Evolutionary conservation across 2,329 filamentous ascomycete genomes (phyloP).

Genomic region (Cryphonectria nitschkei): DNA sequence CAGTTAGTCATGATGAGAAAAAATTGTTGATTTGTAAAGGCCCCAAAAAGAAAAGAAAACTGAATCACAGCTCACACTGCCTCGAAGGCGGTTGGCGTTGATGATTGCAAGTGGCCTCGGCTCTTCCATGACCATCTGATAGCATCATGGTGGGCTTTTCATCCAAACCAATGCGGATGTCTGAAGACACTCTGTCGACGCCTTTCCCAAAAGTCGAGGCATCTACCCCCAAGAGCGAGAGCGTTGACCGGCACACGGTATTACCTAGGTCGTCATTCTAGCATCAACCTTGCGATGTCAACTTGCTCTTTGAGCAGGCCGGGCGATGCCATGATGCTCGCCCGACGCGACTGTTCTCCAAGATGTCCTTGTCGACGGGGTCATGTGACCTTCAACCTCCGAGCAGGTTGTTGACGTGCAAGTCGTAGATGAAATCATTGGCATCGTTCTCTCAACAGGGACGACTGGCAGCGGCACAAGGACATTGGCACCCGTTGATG

Average conservation of each 20-base stretch:
- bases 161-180: background rate
- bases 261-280: background rate
- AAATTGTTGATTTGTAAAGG: background rate
- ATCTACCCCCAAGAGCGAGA: background rate
- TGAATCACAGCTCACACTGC: background rate
- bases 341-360: background rate
- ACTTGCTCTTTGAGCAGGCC: background rate
- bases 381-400: background rate
- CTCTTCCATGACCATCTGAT: background rate
- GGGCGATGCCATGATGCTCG: background rate
- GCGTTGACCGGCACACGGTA: background rate
- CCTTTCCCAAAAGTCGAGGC: background rate
- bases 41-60: background rate
- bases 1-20: background rate
- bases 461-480: background rate
- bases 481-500: background rate
- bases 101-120: background rate
- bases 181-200: background rate
- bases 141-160: background rate
- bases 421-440: background rate
- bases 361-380: background rate
- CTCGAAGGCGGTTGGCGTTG: background rate
- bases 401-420: background rate
- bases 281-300: background rate
- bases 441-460: background rate